Evolutionary conservation across 768 basidiomycete species (phyloP).

Genomic region (Lactifluus echinatus): DNA sequence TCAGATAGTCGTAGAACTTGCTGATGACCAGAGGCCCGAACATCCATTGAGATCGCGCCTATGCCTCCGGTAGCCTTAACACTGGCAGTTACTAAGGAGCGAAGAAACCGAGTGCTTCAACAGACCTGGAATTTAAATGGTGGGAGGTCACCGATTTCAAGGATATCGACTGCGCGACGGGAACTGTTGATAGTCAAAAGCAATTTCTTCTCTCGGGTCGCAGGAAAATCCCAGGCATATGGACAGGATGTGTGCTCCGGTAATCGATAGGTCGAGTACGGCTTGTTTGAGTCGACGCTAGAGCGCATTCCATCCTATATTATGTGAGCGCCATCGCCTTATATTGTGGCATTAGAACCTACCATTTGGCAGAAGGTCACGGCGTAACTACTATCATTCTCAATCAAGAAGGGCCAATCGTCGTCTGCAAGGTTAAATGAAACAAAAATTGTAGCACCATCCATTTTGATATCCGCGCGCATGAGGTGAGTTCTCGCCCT

Average conservation of each 20-base stretch:
- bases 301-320: conserved; percentile 27
- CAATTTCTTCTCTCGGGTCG: conserved; percentile 73
- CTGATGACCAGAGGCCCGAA: conserved; percentile 78
- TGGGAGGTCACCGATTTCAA: conserved; percentile 89
- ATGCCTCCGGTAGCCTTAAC: conserved; percentile 45
- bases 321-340: background rate
- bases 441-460: conserved; percentile 87
- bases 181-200: conserved; percentile 52
- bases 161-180: conserved; percentile 70
- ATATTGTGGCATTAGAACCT: conserved; percentile 14
- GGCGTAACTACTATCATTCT: conserved; percentile 75
- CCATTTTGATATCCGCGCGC: conserved; percentile 69
- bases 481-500: conserved; percentile 46
- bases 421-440: conserved; percentile 56
- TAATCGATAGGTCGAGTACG: conserved; percentile 47
- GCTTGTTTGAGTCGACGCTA: conserved; percentile 40
- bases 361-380: conserved; percentile 73
- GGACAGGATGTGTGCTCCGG: conserved; percentile 42
- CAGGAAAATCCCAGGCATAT: conserved; percentile 95
- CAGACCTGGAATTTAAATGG: conserved; percentile 82
- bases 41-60: conserved; percentile 79
- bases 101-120: conserved; percentile 6
- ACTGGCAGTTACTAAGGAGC: background rate
- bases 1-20: conserved; percentile 83
- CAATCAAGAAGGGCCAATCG: conserved; percentile 83